Evolutionary conservation across 345 rosid species (phyloP).

Genomic region (Punica granatum): DNA sequence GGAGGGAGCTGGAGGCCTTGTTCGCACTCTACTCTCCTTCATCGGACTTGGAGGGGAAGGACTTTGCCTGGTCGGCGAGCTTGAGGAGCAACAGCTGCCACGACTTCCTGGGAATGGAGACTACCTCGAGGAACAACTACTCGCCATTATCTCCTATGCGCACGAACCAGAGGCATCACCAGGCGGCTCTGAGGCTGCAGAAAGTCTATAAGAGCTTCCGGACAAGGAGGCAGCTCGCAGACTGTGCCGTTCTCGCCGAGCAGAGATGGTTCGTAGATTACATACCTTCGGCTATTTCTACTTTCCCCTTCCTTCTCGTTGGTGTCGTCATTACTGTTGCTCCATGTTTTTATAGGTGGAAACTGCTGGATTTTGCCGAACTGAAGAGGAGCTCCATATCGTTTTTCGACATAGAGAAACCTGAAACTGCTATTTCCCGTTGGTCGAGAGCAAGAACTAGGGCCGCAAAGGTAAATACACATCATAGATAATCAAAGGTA

Average conservation of each 20-base stretch:
- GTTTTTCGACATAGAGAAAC: slow-evolving; percentile 69
- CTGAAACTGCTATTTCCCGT: slow-evolving; percentile 69
- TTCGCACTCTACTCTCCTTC: slow-evolving; percentile 11
- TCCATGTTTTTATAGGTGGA: slow-evolving; percentile 31
- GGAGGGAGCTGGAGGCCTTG: neutral
- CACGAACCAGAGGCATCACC: slow-evolving; percentile 24
- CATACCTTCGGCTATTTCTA: neutral
- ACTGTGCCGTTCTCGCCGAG: slow-evolving; percentile 88
- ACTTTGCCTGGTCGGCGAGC: slow-evolving; percentile 17
- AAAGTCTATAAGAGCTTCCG: slow-evolving; percentile 90
- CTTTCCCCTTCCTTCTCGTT: no score
- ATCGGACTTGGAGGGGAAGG: slow-evolving; percentile 23
- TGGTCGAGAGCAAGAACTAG: slow-evolving; percentile 84
- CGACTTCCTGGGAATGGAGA: slow-evolving; percentile 13
- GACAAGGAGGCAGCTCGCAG: slow-evolving; percentile 83
- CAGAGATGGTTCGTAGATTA: slow-evolving; percentile 66
- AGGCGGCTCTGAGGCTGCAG: slow-evolving; percentile 75
- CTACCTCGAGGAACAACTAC: slow-evolving; percentile 11
- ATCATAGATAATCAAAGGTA: neutral
- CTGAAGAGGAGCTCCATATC: slow-evolving; percentile 83
- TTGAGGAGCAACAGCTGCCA: slow-evolving; percentile 18
- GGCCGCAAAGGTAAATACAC: slow-evolving; percentile 62
- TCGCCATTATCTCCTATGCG: neutral
- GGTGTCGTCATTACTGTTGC: neutral
- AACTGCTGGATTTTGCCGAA: slow-evolving; percentile 78